phyloP scores from a whole-genome alignment of 352 stramenopile genomes.

The Peronospora belbahrii region DNA sequence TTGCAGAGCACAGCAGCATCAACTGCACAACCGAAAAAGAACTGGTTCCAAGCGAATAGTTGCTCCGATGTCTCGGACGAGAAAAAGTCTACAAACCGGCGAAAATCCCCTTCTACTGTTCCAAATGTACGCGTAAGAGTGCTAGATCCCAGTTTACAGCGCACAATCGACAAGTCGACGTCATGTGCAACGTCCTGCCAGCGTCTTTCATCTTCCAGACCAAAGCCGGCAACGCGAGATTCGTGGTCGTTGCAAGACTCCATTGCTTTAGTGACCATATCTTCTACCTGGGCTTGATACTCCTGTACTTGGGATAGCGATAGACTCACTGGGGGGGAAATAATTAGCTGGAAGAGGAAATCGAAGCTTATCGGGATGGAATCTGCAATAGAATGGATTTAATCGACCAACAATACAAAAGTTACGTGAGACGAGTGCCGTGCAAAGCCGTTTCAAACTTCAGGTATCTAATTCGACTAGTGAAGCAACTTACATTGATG shows the following conservation, averaged over 20 bases:
- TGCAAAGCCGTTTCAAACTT: constrained; percentile 19
- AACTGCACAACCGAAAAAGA: constrained; percentile 52
- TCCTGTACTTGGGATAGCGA: constrained; percentile 25
- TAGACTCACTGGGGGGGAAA: constrained; percentile 30
- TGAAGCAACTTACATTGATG: constrained; percentile 21
- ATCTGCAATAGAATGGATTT: constrained; percentile 6
- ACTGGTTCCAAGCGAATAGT: constrained; percentile 63
- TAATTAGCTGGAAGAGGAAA: constrained; percentile 40
- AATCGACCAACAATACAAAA: not conserved
- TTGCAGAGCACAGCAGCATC: constrained; percentile 67
- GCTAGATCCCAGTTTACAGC: constrained; percentile 14
- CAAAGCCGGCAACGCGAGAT: constrained; percentile 18
- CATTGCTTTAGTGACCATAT: constrained; percentile 18
- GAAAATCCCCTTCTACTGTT: constrained; percentile 43
- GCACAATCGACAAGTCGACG: constrained; percentile 23
- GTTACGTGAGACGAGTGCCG: not conserved
- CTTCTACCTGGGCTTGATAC: constrained; percentile 22
- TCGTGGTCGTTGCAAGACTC: constrained; percentile 30
- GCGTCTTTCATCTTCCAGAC: constrained; percentile 10
- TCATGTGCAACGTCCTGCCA: constrained; percentile 31
- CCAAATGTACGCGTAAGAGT: constrained; percentile 49
- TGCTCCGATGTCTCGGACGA: constrained; percentile 54
- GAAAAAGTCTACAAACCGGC: constrained; percentile 56
- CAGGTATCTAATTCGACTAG: constrained; percentile 2
- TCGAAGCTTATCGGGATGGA: constrained; percentile 21